Base-by-base conservation (phyloP, 1,284 basidiomycete genomes). In the Filobasidium uniguttulatum region DNA sequence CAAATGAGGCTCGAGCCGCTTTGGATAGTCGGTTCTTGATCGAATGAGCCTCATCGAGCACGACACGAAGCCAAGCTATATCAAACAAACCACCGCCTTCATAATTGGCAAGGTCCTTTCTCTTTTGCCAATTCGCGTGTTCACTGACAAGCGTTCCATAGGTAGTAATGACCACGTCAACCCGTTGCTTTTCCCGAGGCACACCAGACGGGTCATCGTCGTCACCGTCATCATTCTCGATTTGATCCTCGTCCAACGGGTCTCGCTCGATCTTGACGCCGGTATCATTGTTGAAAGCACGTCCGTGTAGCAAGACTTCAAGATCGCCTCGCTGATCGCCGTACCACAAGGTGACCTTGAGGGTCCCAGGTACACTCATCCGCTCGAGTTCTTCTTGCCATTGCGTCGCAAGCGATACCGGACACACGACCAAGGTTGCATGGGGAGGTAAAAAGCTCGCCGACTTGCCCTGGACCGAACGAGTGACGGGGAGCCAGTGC, bases 21-120 rank as follows among this genome's bases (percentile, higher is more conserved):
- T 87, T 83, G 54, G 90, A 94, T 1, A 77, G 77, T 12, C 90
- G 77, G 31, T 86, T 90, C 68, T 96, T 96, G 73, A 91, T 94
- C 56, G 86, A 81, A 67, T 98, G 93, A 2, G 93, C 93, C 67
- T 96, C 89, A 61, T 94, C 89, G 3, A 60, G 53, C 46, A 64
- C 62, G 19, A 87, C 74, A 50, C 85, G 75, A 48, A 86, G 73
- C 85, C 85, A 88, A 55, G 83, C 77, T 40, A 81, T 77, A 64
- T 86, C 81, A 59, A 82, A 87, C 3, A 88, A 60, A 46, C 60
- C 65, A 3, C 65, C 62, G 15, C 66, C 64, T 25, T 69, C 67
- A 44, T 68, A 72, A 0, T 78, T 75, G 12, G 80, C 80, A 58
- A 67, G 71, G 40, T 72, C 64, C 59, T 67, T 71, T 41, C 62